Evolutionary conservation across 345 rosid genomes (phyloP).

Genomic region (Triadica sebifera): DNA sequence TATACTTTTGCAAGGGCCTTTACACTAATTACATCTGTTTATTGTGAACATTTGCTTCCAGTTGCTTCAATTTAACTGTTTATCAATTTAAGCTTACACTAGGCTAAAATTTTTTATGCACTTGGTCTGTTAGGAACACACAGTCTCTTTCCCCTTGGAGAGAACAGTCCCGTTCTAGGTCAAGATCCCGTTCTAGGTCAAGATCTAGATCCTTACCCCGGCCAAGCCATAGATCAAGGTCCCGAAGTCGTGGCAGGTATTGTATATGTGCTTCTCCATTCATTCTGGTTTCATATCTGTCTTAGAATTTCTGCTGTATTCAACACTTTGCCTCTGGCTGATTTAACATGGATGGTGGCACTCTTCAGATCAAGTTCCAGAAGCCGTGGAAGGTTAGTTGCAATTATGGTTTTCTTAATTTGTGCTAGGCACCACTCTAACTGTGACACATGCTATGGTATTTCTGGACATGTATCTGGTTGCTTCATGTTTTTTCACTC

Average conservation of each 20-base stretch:
- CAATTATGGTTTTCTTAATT: conserved; percentile 4
- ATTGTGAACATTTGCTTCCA: background rate
- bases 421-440: background rate
- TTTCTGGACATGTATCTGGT: background rate
- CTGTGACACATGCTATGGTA: background rate
- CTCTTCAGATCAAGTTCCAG: conserved; percentile 68
- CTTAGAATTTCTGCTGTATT: background rate
- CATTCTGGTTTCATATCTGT: background rate
- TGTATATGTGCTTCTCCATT: conserved; percentile 3
- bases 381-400: conserved; percentile 72
- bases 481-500: conserved; percentile 1
- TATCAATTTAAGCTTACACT: background rate
- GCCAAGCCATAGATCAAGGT: conserved; percentile 68
- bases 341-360: conserved; percentile 26
- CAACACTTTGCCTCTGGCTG: conserved; percentile 2
- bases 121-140: conserved; percentile 46
- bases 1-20: background rate
- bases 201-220: conserved; percentile 59
- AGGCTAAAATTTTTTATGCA: background rate
- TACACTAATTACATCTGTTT: background rate
- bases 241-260: conserved; percentile 87
- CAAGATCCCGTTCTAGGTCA: conserved; percentile 31
- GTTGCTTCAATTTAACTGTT: background rate
- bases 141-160: conserved; percentile 69
- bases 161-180: conserved; percentile 51